Evolutionary conservation across 257 asterid genomes (phyloP).

Genomic region (Striga asiatica): DNA sequence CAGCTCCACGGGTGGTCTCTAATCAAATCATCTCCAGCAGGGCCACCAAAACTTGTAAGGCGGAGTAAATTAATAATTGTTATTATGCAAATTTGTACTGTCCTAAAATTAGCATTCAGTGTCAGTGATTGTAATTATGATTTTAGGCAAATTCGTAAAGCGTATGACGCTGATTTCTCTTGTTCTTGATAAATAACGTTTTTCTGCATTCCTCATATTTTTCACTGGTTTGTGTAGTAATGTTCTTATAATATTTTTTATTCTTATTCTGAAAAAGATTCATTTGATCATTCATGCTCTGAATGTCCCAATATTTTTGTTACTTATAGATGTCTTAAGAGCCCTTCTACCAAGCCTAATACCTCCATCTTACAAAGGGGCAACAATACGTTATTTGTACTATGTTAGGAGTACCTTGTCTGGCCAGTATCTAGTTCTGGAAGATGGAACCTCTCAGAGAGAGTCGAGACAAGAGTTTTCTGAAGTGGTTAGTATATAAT

Average conservation of each 20-base stretch:
- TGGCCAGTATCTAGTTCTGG: conserved; percentile 16
- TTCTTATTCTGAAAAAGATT: background rate
- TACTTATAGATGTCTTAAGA: conserved; percentile 18
- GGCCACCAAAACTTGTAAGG: conserved; percentile 23
- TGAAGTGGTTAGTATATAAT: conserved; percentile 19
- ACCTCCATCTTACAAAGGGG: conserved; percentile 27
- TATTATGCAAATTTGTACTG: background rate
- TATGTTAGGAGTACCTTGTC: conserved; percentile 20
- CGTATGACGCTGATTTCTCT: too few relatives aligned
- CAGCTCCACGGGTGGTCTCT: conserved; percentile 14
- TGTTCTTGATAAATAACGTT: too few relatives aligned
- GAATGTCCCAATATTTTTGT: conserved; percentile 2
- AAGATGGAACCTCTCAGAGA: conserved; percentile 18
- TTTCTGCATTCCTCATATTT: too few relatives aligned
- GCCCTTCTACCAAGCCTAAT: conserved; percentile 22
- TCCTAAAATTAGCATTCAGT: background rate
- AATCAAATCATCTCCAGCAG: conserved; percentile 18
- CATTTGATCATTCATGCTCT: background rate
- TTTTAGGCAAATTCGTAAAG: background rate
- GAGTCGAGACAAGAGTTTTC: conserved; percentile 17
- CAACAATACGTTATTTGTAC: conserved; percentile 25
- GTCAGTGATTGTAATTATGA: background rate
- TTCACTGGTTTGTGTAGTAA: too few relatives aligned
- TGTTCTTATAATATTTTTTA: too few relatives aligned
- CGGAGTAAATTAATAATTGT: background rate